Percentiles rank a stretch among this genome's conserved stretches.
Evolutionary conservation across 2,329 filamentous ascomycete genomes (phyloP).

Genomic region (Penicillium frequentans): DNA sequence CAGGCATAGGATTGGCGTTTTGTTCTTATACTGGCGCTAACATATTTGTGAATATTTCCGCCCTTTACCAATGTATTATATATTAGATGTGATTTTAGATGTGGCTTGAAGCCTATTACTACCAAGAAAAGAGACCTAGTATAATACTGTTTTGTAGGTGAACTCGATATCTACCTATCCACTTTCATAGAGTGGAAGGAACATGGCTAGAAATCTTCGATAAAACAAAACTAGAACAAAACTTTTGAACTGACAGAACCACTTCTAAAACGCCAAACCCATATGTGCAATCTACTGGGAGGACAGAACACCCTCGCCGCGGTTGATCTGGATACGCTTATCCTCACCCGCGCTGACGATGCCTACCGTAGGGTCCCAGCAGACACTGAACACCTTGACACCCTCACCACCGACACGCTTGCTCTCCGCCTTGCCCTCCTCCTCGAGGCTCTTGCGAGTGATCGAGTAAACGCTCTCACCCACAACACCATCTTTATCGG

Average conservation of each 20-base stretch:
- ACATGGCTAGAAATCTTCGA: not conserved
- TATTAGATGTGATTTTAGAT: constrained; percentile 8
- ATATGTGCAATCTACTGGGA: constrained; percentile 32
- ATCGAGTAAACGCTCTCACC: constrained; percentile 77
- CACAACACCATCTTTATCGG: constrained; percentile 57
- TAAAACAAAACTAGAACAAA: constrained; percentile 18
- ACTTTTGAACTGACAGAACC: constrained; percentile 30
- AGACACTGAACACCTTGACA: constrained; percentile 84
- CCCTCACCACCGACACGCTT: constrained; percentile 73
- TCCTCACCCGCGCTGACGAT: constrained; percentile 93
- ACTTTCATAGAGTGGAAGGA: not conserved
- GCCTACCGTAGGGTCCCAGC: constrained; percentile 81
- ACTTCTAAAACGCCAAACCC: constrained; percentile 31
- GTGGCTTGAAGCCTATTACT: not conserved
- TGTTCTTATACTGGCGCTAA: constrained; percentile 19
- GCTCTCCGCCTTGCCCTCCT: constrained; percentile 58
- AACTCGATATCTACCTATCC: not conserved
- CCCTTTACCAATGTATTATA: constrained; percentile 23
- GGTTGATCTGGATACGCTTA: constrained; percentile 90
- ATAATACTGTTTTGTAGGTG: not conserved
- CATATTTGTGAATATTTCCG: constrained; percentile 19
- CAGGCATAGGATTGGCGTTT: constrained; percentile 29
- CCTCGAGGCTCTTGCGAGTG: constrained; percentile 69
- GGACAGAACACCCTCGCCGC: constrained; percentile 54
- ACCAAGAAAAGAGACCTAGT: not conserved